Conservation (phyloP, 2,329 filamentous ascomycete species). For the Penicillium sp. region DNA sequence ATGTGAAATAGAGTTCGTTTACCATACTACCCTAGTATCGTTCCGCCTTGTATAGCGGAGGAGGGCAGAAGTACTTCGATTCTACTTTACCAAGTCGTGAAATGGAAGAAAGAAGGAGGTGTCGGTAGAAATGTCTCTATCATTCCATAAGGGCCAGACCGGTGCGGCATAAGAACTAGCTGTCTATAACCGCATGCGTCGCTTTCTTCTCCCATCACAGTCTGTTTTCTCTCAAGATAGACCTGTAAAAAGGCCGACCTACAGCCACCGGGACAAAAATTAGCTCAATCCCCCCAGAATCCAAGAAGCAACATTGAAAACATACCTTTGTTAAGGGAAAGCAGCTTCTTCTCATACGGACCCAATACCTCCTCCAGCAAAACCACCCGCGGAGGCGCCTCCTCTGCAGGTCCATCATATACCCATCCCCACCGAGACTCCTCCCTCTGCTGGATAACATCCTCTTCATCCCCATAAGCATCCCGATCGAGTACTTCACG, state of each 20-base stretch:
- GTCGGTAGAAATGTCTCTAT: no score
- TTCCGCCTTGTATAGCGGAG: neutral
- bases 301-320: neutral
- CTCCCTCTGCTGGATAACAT: slow-evolving; percentile 17
- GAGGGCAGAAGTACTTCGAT: neutral
- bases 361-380: slow-evolving; percentile 28
- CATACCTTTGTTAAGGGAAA: slow-evolving; percentile 24
- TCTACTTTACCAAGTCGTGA: neutral
- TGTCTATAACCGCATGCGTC: neutral
- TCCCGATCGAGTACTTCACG: slow-evolving; percentile 11
- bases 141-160: neutral
- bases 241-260: slow-evolving; percentile 12
- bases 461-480: slow-evolving; percentile 16
- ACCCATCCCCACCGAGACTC: slow-evolving; percentile 27
- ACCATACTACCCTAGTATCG: neutral
- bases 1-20: neutral
- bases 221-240: slow-evolving; percentile 4
- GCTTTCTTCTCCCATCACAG: neutral
- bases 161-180: neutral
- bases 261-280: neutral
- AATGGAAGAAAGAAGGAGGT: neutral
- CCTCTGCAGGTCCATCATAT: slow-evolving; percentile 22
- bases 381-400: slow-evolving; percentile 19
- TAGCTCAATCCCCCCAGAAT: neutral
- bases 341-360: slow-evolving; percentile 23